Evolutionary conservation across 2,329 filamentous ascomycete genomes (phyloP).

Genomic region (Microascus cirrosus): DNA sequence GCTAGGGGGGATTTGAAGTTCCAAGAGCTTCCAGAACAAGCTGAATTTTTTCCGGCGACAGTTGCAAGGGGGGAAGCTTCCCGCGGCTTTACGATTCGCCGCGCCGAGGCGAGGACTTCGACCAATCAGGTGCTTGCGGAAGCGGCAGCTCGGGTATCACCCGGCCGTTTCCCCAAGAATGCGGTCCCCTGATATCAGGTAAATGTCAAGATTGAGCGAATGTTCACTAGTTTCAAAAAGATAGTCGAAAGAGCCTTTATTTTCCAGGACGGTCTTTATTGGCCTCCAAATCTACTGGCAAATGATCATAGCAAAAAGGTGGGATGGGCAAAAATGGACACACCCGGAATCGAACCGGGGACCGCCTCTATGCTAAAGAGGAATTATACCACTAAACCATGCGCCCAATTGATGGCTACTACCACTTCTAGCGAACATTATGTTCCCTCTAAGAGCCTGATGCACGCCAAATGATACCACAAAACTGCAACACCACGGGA

Average conservation of each 20-base stretch:
- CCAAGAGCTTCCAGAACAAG: slow-evolving; percentile 12
- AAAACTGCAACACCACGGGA: too few relatives aligned
- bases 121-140: neutral
- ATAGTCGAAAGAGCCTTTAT: too few relatives aligned
- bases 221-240: too few relatives aligned
- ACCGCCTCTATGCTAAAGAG: neutral
- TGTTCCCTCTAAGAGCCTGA: neutral
- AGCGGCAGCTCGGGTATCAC: neutral
- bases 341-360: neutral
- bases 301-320: neutral
- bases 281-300: neutral
- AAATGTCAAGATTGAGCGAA: too few relatives aligned
- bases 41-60: slow-evolving; percentile 8
- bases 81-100: slow-evolving; percentile 2
- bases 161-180: neutral
- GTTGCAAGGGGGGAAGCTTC: neutral
- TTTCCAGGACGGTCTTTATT: too few relatives aligned
- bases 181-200: too few relatives aligned
- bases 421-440: neutral
- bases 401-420: neutral
- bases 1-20: slow-evolving; percentile 8
- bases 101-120: neutral
- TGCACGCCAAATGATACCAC: too few relatives aligned
- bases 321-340: neutral
- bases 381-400: neutral